phyloP scores from a whole-genome alignment of 176 grass and related monocot species.

The Carex littledalei region DNA sequence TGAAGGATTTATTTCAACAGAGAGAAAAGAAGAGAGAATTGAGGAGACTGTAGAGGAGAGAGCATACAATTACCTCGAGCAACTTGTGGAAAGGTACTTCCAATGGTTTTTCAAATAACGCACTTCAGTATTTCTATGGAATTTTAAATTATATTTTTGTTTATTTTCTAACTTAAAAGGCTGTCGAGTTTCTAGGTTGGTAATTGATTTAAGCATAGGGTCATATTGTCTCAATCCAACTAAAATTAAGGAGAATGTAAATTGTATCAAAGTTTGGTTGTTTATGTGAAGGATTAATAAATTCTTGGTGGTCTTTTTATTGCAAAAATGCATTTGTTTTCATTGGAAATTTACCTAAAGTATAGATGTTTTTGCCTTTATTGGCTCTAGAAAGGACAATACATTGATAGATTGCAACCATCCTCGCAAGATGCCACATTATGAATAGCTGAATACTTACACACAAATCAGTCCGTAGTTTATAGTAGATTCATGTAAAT shows the following conservation, averaged over 20 bases:
- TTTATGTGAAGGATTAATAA: not conserved
- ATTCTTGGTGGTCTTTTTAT: not conserved
- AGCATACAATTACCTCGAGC: not conserved
- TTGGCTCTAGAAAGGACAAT: not conserved
- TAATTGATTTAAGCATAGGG: not conserved
- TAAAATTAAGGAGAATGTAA: not conserved
- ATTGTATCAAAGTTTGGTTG: not conserved
- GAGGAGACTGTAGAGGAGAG: not conserved
- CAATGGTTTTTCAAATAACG: not conserved
- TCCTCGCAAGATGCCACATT: not conserved
- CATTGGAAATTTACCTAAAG: no score
- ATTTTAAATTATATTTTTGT: not conserved
- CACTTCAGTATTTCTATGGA: not conserved
- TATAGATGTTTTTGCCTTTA: no score
- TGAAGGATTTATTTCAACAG: not conserved
- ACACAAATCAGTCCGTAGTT: not conserved
- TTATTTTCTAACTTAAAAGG: not conserved
- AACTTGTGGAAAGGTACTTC: not conserved
- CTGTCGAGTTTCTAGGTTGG: not conserved
- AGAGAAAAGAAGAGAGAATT: not conserved
- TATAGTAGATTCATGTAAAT: not conserved
- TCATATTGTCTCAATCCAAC: not conserved
- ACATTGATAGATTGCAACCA: not conserved
- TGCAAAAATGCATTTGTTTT: no score
- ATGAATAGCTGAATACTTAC: not conserved